These are phyloP conservation scores for Phoenix roebelenii DNA, from an alignment of 176 grass and related monocot species.

Conservation along the genomic window DNA sequence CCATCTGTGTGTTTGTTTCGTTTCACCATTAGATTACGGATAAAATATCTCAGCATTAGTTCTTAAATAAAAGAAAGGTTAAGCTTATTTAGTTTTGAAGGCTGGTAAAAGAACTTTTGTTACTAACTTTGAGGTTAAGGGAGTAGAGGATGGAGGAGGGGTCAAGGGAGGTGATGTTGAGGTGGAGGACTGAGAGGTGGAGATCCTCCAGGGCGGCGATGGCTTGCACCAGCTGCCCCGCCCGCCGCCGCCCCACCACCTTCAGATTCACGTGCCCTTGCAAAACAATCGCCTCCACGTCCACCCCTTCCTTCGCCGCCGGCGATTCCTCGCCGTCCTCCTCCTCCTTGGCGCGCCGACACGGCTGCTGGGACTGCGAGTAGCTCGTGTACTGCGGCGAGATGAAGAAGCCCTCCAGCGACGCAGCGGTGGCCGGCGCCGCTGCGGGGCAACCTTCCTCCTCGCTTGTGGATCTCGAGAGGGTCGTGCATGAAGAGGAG, in stretches of 20 bases:
- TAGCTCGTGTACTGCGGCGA: slow-evolving; percentile 84
- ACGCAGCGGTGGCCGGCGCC: background rate
- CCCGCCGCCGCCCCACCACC: slow-evolving; percentile 50
- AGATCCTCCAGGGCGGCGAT: slow-evolving; percentile 65
- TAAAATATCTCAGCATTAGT: too few relatives aligned
- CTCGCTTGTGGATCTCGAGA: too few relatives aligned
- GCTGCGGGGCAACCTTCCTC: background rate
- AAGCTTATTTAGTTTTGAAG: background rate
- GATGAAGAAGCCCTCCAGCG: slow-evolving; percentile 57
- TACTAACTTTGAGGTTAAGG: slow-evolving; percentile 74
- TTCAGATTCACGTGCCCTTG: slow-evolving; percentile 73
- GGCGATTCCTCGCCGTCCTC: slow-evolving; percentile 22
- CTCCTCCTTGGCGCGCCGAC: slow-evolving; percentile 16
- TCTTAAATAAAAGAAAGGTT: too few relatives aligned
- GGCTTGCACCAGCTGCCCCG: slow-evolving; percentile 39
- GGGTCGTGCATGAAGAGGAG: too few relatives aligned
- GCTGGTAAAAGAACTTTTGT: too few relatives aligned
- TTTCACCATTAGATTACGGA: too few relatives aligned
- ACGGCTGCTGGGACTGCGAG: slow-evolving; percentile 16
- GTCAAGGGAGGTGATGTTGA: slow-evolving; percentile 54
- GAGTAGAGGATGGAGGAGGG: slow-evolving; percentile 58
- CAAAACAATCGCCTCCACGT: slow-evolving; percentile 31
- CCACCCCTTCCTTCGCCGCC: slow-evolving; percentile 4
- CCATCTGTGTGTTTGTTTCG: slow-evolving; percentile 43
- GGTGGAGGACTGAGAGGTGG: slow-evolving; percentile 67